phyloP scores from a whole-genome alignment of 2,329 filamentous ascomycete genomes.

The Aspergillus pseudonomiae region DNA sequence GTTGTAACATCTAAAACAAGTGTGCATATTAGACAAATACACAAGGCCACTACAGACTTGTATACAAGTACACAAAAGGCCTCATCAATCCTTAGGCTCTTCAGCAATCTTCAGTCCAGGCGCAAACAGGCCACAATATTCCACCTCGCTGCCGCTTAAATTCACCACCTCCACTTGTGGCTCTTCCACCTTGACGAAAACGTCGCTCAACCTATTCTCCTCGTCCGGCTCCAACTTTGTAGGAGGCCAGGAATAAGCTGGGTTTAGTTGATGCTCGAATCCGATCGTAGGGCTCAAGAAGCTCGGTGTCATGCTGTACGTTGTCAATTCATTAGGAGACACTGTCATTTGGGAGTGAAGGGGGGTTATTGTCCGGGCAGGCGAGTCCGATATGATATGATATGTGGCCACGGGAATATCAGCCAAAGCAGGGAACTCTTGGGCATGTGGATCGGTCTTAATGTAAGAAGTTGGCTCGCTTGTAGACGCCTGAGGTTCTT shows the following conservation, averaged over 20 bases:
- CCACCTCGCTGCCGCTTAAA: not conserved
- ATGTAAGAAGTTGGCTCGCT: conserved; percentile 22
- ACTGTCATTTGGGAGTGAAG: conserved; percentile 18
- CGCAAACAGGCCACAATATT: not conserved
- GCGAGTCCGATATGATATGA: conserved; percentile 10
- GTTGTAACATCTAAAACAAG: not conserved
- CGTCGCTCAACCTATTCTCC: conserved; percentile 16
- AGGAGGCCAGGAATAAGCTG: conserved; percentile 24
- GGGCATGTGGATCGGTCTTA: conserved; percentile 26
- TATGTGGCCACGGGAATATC: conserved; percentile 16
- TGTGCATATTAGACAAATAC: not conserved
- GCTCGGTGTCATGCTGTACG: conserved; percentile 14
- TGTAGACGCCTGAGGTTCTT: not conserved
- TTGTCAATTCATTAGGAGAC: conserved; percentile 22
- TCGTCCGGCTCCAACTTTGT: conserved; percentile 28
- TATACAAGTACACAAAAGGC: not conserved
- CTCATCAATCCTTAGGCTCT: not conserved
- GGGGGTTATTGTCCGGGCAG: conserved; percentile 11
- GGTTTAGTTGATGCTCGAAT: not conserved
- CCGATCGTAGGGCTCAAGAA: conserved; percentile 6
- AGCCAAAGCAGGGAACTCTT: conserved; percentile 12
- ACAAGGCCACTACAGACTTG: not conserved
- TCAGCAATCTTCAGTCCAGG: not conserved
- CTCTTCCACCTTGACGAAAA: conserved; percentile 28
- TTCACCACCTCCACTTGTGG: conserved; percentile 1